Base-by-base conservation (phyloP, 225 moss, liverwort and hornwort species). In the Sphagnum contortum region DNA sequence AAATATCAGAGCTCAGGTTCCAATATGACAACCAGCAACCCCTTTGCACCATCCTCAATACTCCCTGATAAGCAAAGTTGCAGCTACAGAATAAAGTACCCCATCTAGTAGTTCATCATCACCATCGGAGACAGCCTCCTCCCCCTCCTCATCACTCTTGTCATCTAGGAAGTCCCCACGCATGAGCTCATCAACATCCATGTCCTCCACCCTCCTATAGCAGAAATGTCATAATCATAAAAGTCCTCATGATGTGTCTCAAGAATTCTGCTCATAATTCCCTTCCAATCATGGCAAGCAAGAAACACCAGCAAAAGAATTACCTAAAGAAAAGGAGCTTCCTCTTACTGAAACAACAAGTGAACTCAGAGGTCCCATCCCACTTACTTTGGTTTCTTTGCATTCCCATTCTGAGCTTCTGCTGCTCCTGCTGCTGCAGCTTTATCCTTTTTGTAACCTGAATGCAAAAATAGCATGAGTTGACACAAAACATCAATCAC, bases 151-250 rank as follows among this genome's bases (percentile, higher is more conserved):
- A 9, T 80, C 83, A 75, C 78, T 76, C 67, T 63, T 50, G 49
- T 77, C 75, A 5, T 80, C 87, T 14, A 83, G 77, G 65, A 70
- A 77, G 63, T 87, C 87, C 63, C 83, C 87, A 73, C 80, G 71
- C 82, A 87, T 77, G 65, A 87, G 74, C 59, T 87, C 87, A 74
- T 87, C 83, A 5, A 87, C 87, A 54, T 65, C 83, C 87, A 87
- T 83, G 65, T 87, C 83, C 76, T 87, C 77, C 61, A 87, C 78
- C 57, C 77, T 87, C 83, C 87, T 87, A 75, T 45, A 6, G 58
- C 72, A 56, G 71, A 45, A 55, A 62, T 68, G 50, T 14, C 53
- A 47, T 44, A 65, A 55, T 50, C 12, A 54, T 29, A 29, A 29
- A 29, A 29, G 29, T 29, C 29, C 1, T 29, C 29, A 29, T 0